phyloP scores from a whole-genome alignment of 2,329 filamentous ascomycete genomes.

The Talaromyces piceae region DNA sequence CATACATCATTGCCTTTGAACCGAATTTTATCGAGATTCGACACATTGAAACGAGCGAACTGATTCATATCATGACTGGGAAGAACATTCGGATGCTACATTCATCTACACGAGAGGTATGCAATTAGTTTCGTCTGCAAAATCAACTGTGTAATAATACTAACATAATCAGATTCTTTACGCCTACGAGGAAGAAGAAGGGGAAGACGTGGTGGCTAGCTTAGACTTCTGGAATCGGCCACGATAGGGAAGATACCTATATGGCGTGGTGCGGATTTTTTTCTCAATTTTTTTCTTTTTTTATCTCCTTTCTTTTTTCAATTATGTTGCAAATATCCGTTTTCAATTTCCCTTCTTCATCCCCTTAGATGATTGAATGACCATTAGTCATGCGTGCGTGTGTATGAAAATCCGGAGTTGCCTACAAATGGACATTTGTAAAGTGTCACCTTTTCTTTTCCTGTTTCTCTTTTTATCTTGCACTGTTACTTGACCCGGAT shows the following conservation, averaged over 20 bases:
- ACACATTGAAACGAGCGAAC: slow-evolving; percentile 83
- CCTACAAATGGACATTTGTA: slow-evolving; percentile 2
- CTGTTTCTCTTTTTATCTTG: slow-evolving; percentile 4
- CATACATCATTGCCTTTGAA: slow-evolving; percentile 96
- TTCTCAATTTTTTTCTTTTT: slow-evolving; percentile 24
- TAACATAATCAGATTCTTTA: slow-evolving; percentile 68
- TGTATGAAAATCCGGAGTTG: background rate
- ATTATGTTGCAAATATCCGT: slow-evolving; percentile 33
- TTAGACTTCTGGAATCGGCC: slow-evolving; percentile 88
- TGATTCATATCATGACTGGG: slow-evolving; percentile 90
- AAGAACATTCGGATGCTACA: slow-evolving; percentile 98
- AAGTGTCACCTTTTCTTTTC: background rate
- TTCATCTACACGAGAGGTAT: slow-evolving; percentile 91
- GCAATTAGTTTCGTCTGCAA: slow-evolving; percentile 19
- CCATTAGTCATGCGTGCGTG: slow-evolving; percentile 1
- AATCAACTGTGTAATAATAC: no score
- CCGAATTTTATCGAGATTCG: slow-evolving; percentile 95
- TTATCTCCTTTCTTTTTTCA: slow-evolving; percentile 11
- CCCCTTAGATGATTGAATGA: slow-evolving; percentile 1
- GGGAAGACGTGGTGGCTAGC: slow-evolving; percentile 87
- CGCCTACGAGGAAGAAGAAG: slow-evolving; percentile 91
- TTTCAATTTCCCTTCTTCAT: slow-evolving; percentile 20
- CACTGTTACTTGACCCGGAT: background rate
- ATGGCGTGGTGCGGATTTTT: slow-evolving; percentile 4
- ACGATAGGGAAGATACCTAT: slow-evolving; percentile 13